Evolutionary conservation across 495 filamentous ascomycete genomes (phyloP).

Genomic region (Penicillium chermesinum): DNA sequence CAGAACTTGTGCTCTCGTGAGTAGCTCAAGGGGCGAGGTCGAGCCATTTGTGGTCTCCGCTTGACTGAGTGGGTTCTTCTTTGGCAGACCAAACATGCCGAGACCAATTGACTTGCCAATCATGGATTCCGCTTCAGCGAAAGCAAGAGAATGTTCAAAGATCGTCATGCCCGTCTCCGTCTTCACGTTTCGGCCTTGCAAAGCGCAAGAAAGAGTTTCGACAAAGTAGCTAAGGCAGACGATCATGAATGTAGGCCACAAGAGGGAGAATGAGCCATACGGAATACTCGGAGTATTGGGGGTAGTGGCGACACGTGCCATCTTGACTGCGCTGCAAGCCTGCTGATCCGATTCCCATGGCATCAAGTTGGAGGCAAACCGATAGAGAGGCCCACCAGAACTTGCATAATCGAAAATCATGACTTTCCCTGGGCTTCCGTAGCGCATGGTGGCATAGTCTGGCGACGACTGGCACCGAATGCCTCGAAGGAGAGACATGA

Average conservation of each 20-base stretch:
- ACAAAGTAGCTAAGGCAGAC: slow-evolving; percentile 83
- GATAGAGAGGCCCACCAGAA: slow-evolving; percentile 62
- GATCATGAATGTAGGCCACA: slow-evolving; percentile 85
- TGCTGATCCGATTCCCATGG: slow-evolving; percentile 62
- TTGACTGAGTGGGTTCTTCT: slow-evolving; percentile 27
- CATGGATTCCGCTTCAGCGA: slow-evolving; percentile 89
- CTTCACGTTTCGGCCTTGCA: slow-evolving; percentile 75
- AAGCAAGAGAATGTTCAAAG: slow-evolving; percentile 93
- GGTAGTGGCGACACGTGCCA: slow-evolving; percentile 52
- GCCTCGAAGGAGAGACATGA: slow-evolving; percentile 65
- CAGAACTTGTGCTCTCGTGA: slow-evolving; percentile 42
- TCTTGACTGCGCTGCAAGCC: slow-evolving; percentile 67
- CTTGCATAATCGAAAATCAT: slow-evolving; percentile 69
- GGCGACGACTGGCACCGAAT: slow-evolving; percentile 91
- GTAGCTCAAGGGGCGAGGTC: slow-evolving; percentile 31
- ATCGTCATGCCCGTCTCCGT: slow-evolving; percentile 94
- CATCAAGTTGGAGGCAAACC: slow-evolving; percentile 60
- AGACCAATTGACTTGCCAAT: slow-evolving; percentile 70
- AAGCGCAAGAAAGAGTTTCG: slow-evolving; percentile 77
- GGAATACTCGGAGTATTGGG: slow-evolving; percentile 31
- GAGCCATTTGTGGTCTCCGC: slow-evolving; percentile 16
- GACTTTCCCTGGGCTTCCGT: slow-evolving; percentile 62
- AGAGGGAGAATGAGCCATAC: slow-evolving; percentile 68
- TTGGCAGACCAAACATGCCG: slow-evolving; percentile 54
- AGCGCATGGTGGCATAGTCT: slow-evolving; percentile 64